A percentile compares a stretch with the other conserved stretches of the same genome.
Conservation (phyloP, 306 rosid genomes). For the Carpinus fangiana region DNA sequence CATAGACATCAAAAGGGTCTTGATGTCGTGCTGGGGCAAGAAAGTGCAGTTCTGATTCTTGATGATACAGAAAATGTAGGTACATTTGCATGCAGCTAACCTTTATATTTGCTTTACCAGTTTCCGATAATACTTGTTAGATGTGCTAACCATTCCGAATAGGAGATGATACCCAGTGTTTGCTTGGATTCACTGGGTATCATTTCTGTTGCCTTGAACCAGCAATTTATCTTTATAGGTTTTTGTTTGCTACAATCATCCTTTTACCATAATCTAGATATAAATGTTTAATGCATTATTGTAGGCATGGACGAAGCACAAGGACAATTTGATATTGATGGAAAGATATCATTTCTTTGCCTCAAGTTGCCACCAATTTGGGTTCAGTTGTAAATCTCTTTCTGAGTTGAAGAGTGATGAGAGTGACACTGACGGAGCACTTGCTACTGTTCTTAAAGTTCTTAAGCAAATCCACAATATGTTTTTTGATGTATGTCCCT, state of each 20-base stretch:
- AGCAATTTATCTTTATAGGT: constrained; percentile 14
- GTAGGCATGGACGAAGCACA: constrained; percentile 90
- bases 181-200: background rate
- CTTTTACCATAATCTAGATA: constrained; percentile 9
- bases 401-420: constrained; percentile 75
- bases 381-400: constrained; percentile 70
- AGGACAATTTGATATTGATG: constrained; percentile 73
- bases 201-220: constrained; percentile 18
- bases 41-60: constrained; percentile 83
- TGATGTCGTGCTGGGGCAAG: constrained; percentile 84
- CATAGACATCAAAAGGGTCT: constrained; percentile 88
- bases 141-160: background rate
- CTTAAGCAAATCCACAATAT: constrained; percentile 64
- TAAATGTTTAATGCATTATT: constrained; percentile 25
- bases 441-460: constrained; percentile 61
- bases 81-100: constrained; percentile 20
- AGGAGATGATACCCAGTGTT: background rate
- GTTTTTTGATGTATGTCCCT: constrained; percentile 70
- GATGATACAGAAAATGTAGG: constrained; percentile 91
- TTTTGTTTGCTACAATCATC: constrained; percentile 6
- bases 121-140: background rate
- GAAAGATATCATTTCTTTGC: constrained; percentile 90
- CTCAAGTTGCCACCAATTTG: constrained; percentile 84
- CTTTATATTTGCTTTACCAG: constrained; percentile 10
- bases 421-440: constrained; percentile 75